These are phyloP conservation scores for Coniella lustricola DNA, from an alignment of 2,329 filamentous ascomycete species.

Conservation along the genomic window DNA sequence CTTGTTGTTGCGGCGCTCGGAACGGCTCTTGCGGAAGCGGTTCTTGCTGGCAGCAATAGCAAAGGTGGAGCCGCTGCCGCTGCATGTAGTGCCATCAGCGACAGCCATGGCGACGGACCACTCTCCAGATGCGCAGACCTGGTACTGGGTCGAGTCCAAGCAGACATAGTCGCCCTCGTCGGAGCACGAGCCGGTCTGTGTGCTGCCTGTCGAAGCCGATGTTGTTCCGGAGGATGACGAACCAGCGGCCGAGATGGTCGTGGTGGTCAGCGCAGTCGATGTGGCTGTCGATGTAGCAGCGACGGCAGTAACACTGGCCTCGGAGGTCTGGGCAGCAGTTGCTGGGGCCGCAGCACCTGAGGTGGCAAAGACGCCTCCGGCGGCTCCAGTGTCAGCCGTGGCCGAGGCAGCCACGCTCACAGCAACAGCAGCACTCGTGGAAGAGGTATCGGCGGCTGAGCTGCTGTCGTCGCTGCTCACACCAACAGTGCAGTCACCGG, in stretches of 20 bases:
- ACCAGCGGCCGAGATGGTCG: neutral
- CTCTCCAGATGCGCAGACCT: constrained; percentile 42
- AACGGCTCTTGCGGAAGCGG: constrained; percentile 13
- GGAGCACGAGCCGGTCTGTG: constrained; percentile 37
- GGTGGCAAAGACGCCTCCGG: constrained; percentile 34
- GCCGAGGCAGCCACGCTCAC: constrained; percentile 18
- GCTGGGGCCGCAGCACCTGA: constrained; percentile 13
- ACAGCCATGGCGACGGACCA: constrained; percentile 38
- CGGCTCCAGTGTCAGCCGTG: constrained; percentile 10
- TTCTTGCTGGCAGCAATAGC: constrained; percentile 20
- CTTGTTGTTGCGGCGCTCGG: constrained; percentile 7
- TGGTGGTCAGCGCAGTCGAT: too few relatives aligned
- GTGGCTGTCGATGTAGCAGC: constrained; percentile 13
- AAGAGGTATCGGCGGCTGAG: constrained; percentile 12
- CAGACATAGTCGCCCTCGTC: constrained; percentile 45
- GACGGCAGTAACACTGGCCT: constrained; percentile 17
- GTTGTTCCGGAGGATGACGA: constrained; percentile 16
- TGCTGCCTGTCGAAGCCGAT: constrained; percentile 19
- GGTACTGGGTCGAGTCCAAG: constrained; percentile 39
- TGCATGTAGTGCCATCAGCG: constrained; percentile 40
- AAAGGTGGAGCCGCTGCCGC: constrained; percentile 25
- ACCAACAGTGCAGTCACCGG: constrained; percentile 22
- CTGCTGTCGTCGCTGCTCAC: constrained; percentile 19
- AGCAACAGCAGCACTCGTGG: constrained; percentile 16
- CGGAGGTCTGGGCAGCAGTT: constrained; percentile 12